Percentiles rank a stretch among this genome's conserved stretches.
These are phyloP conservation scores for Ustilago esculenta DNA, from an alignment of 1,284 basidiomycete species.

Conservation along the genomic window DNA sequence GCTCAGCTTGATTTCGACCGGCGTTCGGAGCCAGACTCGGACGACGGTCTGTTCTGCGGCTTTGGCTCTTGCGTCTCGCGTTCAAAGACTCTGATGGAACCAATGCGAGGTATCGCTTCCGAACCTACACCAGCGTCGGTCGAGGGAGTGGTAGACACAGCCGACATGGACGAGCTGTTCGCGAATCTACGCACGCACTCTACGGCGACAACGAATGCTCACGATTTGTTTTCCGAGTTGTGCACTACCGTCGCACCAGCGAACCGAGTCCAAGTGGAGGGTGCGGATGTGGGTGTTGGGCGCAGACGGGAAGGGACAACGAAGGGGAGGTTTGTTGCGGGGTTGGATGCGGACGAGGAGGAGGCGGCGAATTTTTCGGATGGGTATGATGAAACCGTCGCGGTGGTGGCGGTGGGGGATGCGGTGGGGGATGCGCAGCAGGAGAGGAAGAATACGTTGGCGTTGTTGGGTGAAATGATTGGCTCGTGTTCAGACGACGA, in stretches of 20 bases:
- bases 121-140: neutral
- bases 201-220: neutral
- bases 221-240: constrained; percentile 36
- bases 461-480: constrained; percentile 67
- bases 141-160: constrained; percentile 9
- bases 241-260: constrained; percentile 1
- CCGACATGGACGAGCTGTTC: constrained; percentile 40
- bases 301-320: too few species aligned
- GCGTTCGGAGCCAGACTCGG: constrained; percentile 34
- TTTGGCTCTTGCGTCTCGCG: constrained; percentile 17
- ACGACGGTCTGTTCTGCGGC: constrained; percentile 42
- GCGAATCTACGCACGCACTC: neutral
- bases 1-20: constrained; percentile 35
- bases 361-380: constrained; percentile 57
- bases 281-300: too few species aligned
- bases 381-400: constrained; percentile 57
- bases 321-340: constrained; percentile 27
- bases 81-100: constrained; percentile 3
- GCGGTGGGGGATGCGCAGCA: constrained; percentile 17
- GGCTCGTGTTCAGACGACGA: constrained; percentile 72
- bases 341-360: constrained; percentile 47
- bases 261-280: too few species aligned
- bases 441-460: constrained; percentile 37
- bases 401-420: constrained; percentile 1
- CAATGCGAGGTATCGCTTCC: neutral